Evolutionary conservation across 1,284 basidiomycete genomes (phyloP).

Genomic region (Peniophora sp.): DNA sequence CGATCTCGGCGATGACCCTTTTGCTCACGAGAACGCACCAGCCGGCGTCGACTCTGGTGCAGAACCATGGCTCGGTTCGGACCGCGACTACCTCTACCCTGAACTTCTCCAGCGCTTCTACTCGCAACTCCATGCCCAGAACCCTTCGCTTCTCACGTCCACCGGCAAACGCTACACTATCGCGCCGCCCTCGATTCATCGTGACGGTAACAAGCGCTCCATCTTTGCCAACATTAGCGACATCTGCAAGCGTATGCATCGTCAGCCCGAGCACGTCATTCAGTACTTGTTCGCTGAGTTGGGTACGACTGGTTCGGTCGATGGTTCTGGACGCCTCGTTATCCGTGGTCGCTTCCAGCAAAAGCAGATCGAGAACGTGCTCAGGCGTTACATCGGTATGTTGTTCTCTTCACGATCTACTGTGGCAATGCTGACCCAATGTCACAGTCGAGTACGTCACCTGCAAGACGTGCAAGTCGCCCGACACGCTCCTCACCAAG

Average conservation of each 20-base stretch:
- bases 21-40: conserved; percentile 54
- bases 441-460: conserved; percentile 92
- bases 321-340: conserved; percentile 87
- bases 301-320: conserved; percentile 96
- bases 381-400: conserved; percentile 93
- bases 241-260: conserved; percentile 98
- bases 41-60: conserved; percentile 58
- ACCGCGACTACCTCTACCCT: conserved; percentile 91
- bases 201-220: conserved; percentile 96
- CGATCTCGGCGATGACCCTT: conserved; percentile 82
- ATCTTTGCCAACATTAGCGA: conserved; percentile 96
- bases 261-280: conserved; percentile 98
- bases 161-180: conserved; percentile 94
- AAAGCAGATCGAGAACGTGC: conserved; percentile 97
- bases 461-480: conserved; percentile 99
- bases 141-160: conserved; percentile 84
- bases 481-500: conserved; percentile 92
- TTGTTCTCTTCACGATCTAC: conserved; percentile 8
- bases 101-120: conserved; percentile 97
- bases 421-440: conserved; percentile 5
- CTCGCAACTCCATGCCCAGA: conserved; percentile 85
- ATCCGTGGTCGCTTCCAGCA: conserved; percentile 99
- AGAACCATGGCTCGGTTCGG: conserved; percentile 85
- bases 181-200: conserved; percentile 90
- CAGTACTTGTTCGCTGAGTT: conserved; percentile 97